A percentile compares a stretch with the other conserved stretches of the same genome.
Conservation (phyloP, 805 yeast species). For the Ogataea methanolica region DNA sequence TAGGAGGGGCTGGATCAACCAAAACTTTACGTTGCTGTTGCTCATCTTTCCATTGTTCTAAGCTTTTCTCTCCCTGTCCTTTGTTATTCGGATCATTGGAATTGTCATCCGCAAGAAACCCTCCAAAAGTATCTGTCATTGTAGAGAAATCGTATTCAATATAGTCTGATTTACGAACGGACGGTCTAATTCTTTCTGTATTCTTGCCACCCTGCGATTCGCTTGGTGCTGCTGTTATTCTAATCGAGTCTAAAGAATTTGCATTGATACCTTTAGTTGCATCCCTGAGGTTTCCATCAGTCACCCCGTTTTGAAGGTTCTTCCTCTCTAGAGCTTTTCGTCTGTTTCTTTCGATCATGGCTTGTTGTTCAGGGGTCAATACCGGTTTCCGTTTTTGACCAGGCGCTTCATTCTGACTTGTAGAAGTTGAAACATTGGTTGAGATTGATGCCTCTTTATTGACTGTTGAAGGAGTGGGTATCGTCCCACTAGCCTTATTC, state of each 20-base stretch:
- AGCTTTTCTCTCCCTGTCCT: conserved; percentile 32
- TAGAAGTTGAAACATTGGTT: background rate
- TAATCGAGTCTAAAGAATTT: conserved; percentile 4
- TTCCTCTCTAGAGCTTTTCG: conserved; percentile 44
- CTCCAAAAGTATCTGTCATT: conserved; percentile 87
- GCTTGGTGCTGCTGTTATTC: conserved; percentile 1
- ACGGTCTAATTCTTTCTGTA: conserved; percentile 33
- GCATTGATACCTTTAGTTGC: conserved; percentile 14
- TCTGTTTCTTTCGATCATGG: conserved; percentile 48
- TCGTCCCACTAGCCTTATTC: background rate
- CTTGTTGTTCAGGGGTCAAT: conserved; percentile 44
- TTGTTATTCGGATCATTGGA: conserved; percentile 15
- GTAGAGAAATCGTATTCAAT: conserved; percentile 85
- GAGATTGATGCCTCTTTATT: background rate
- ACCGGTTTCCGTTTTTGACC: background rate
- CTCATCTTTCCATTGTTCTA: conserved; percentile 55
- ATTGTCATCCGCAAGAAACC: conserved; percentile 53
- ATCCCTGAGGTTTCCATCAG: conserved; percentile 15
- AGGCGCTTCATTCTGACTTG: background rate
- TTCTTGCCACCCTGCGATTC: background rate
- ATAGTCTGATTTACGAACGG: conserved; percentile 58
- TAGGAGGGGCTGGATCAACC: conserved; percentile 64
- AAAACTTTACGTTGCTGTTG: conserved; percentile 35
- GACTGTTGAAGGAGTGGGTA: background rate
- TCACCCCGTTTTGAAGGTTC: conserved; percentile 7